Evolutionary conservation across 2,329 filamentous ascomycete genomes (phyloP).

Genomic region (Fusarium sp.): DNA sequence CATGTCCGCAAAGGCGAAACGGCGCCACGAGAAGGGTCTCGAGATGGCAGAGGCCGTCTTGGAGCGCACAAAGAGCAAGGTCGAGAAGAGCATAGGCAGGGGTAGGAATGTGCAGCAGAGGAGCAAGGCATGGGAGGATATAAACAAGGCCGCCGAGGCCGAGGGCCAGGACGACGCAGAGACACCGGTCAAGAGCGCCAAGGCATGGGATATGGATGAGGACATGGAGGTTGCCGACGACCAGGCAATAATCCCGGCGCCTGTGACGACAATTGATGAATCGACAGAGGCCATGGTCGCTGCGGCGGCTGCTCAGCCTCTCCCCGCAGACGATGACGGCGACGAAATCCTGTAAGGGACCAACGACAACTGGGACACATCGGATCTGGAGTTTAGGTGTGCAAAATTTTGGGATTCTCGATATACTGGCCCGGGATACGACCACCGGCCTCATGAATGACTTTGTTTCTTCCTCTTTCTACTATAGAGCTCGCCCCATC

Average conservation of each 20-base stretch:
- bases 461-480: slow-evolving; percentile 24
- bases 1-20: slow-evolving; percentile 69
- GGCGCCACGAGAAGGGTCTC: slow-evolving; percentile 70
- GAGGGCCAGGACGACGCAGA: slow-evolving; percentile 39
- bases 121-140: slow-evolving; percentile 71
- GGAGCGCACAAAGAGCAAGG: slow-evolving; percentile 71
- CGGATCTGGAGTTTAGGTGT: slow-evolving; percentile 47
- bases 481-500: slow-evolving; percentile 35
- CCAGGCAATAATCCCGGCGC: slow-evolving; percentile 6
- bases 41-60: slow-evolving; percentile 73
- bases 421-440: slow-evolving; percentile 31
- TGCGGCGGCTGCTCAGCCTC: slow-evolving; percentile 18
- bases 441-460: slow-evolving; percentile 36
- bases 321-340: slow-evolving; percentile 49
- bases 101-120: slow-evolving; percentile 64
- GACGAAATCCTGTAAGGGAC: slow-evolving; percentile 31
- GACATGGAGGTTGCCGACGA: slow-evolving; percentile 52
- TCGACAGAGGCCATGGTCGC: background rate
- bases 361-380: slow-evolving; percentile 15
- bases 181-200: slow-evolving; percentile 42
- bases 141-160: slow-evolving; percentile 62
- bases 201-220: slow-evolving; percentile 54
- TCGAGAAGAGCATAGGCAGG: slow-evolving; percentile 68
- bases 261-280: background rate
- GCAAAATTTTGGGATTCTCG: slow-evolving; percentile 41